These are phyloP conservation scores for Metschnikowia kunwiensis DNA, from an alignment of 805 yeast species.

Conservation along the genomic window DNA sequence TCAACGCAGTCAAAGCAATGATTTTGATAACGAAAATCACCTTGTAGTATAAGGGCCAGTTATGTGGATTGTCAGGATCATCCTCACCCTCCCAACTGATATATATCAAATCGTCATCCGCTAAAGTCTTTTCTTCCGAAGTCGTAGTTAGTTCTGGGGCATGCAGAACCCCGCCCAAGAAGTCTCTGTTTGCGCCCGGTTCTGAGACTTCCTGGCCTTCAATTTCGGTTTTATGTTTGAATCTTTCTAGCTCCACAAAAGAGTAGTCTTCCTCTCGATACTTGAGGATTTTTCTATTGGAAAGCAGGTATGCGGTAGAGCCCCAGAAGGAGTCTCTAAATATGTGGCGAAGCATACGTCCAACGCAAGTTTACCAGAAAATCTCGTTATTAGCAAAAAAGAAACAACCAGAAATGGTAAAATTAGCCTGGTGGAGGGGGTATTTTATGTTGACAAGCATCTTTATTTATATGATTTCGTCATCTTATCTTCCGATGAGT, in stretches of 20 bases:
- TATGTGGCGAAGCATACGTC: slow-evolving; percentile 17
- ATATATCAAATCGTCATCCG: slow-evolving; percentile 11
- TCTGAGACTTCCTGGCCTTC: slow-evolving; percentile 12
- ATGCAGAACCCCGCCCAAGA: slow-evolving; percentile 7
- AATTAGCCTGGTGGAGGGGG: too few relatives aligned
- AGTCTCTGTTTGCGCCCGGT: slow-evolving; percentile 1
- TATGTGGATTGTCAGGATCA: slow-evolving; percentile 55
- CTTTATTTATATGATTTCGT: too few relatives aligned
- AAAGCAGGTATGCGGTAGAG: slow-evolving; percentile 23
- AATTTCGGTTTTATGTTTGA: slow-evolving; percentile 2
- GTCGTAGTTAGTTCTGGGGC: not conserved
- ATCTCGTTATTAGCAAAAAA: too few relatives aligned
- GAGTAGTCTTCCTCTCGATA: slow-evolving; percentile 29
- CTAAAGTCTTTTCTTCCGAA: slow-evolving; percentile 7
- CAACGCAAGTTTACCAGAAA: not conserved
- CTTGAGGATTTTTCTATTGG: slow-evolving; percentile 22
- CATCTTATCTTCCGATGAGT: not conserved
- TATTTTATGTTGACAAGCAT: too few relatives aligned
- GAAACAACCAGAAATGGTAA: too few relatives aligned
- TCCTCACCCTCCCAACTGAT: slow-evolving; percentile 40
- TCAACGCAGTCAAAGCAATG: slow-evolving; percentile 46
- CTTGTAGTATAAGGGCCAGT: slow-evolving; percentile 50
- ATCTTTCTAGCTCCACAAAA: slow-evolving; percentile 32
- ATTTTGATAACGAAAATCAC: slow-evolving; percentile 37
- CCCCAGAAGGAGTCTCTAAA: slow-evolving; percentile 34